Conservation (phyloP, 2,329 filamentous ascomycete genomes). For the Diplodia sapinea region DNA sequence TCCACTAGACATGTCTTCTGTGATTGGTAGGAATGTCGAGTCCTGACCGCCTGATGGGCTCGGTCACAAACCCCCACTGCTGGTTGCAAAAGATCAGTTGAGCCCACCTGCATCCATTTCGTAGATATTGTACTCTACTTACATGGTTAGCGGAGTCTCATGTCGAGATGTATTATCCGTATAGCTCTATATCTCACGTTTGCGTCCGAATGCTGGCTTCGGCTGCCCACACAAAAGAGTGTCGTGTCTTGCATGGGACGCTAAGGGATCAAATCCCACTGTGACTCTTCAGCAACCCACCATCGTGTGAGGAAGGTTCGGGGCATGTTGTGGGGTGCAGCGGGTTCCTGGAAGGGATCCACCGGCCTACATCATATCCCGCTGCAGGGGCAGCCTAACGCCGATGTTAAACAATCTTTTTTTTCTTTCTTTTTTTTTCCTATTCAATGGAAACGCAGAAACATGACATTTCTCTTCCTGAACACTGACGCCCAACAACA, state of each 20-base stretch:
- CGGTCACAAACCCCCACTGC: neutral
- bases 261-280: too few species aligned
- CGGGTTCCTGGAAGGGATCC: neutral
- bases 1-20: neutral
- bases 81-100: too few species aligned
- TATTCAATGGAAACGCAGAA: too few species aligned
- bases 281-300: neutral
- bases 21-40: neutral
- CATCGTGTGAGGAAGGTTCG: neutral
- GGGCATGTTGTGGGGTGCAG: slow-evolving; percentile 4
- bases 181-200: too few species aligned
- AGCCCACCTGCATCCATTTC: too few species aligned
- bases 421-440: neutral
- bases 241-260: too few species aligned
- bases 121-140: too few species aligned
- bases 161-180: too few species aligned
- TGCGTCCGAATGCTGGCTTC: too few species aligned
- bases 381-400: neutral
- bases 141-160: too few species aligned
- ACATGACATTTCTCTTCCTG: too few species aligned
- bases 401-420: neutral
- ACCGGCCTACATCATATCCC: neutral
- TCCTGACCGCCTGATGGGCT: neutral
- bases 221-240: neutral
- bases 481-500: too few species aligned